phyloP scores from a whole-genome alignment of 148 eudicot species.

The Persicaria tinctoria region DNA sequence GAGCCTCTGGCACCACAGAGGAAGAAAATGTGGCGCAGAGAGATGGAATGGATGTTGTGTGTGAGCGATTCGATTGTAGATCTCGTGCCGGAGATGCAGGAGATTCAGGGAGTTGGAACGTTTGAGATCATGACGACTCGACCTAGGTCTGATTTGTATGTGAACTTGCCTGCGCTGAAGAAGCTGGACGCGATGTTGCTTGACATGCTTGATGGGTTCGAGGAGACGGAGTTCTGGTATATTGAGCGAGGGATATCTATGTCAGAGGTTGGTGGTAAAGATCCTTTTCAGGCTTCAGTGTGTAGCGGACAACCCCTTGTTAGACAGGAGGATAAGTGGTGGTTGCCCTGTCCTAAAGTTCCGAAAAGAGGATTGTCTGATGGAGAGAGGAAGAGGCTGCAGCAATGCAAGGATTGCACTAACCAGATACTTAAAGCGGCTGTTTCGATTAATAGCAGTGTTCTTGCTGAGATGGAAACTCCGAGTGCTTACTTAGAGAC shows the following conservation, averaged over 20 bases:
- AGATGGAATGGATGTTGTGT: conserved; percentile 22
- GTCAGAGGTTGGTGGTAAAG: conserved; percentile 36
- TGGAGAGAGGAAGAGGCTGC: conserved; percentile 72
- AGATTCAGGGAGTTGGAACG: conserved; percentile 21
- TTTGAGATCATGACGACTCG: conserved; percentile 23
- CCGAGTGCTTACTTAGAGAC: conserved; percentile 77
- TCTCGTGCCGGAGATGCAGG: conserved; percentile 19
- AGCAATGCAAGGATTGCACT: conserved; percentile 82
- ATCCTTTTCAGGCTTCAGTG: conserved; percentile 17
- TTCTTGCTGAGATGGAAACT: conserved; percentile 94
- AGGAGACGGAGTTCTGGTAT: conserved; percentile 72
- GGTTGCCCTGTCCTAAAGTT: conserved; percentile 88
- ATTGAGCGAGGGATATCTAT: conserved; percentile 46
- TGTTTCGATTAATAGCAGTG: conserved; percentile 78
- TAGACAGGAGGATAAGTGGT: conserved; percentile 78
- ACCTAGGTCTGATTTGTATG: conserved; percentile 19
- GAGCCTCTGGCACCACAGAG: conserved; percentile 23
- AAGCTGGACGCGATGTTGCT: conserved; percentile 22
- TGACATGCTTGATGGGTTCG: conserved; percentile 55
- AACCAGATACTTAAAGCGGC: conserved; percentile 95
- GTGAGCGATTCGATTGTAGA: conserved; percentile 25
- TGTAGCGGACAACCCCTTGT: conserved; percentile 44
- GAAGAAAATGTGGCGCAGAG: conserved; percentile 25
- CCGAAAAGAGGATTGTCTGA: conserved; percentile 73
- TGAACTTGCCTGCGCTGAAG: conserved; percentile 23